Base-by-base conservation (phyloP, 2,329 filamentous ascomycete species). In the Xylariaceae sp. region DNA sequence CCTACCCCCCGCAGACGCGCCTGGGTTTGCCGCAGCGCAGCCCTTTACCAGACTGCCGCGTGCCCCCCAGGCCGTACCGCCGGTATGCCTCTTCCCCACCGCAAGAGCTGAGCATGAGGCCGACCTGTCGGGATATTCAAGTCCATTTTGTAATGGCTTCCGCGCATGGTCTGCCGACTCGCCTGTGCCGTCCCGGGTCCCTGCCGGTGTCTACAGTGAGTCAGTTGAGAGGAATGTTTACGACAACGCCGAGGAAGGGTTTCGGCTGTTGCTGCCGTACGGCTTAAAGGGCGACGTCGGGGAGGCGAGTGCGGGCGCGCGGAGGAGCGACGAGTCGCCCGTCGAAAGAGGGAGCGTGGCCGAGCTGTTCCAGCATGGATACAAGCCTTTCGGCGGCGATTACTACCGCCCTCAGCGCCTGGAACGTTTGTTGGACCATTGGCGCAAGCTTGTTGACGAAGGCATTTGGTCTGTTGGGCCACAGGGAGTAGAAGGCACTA, bases 301-400 rank as follows among this genome's bases (percentile, higher is more conserved):
- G 18, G 50, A 48, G 21, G 20, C n/a, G 16, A 23, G 24, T 23
- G 13, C 6, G 1, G 58, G 55, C 23, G 58, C 65, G 55, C 48
- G 61, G 53, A 64, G 57, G 55, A 72, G 67, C 50, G 63, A 68
- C 58, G 63, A 64, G 50, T 49, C 40, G 9, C 43, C 62, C 49
- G 35, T 67, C 35, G 44, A 41, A 15, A 36, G n/a, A 21, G 57
- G 47, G 1, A 48, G 23, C 1, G 60, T 61, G 35, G 50, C 61
- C 24, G 64, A 65, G 6, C 60, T 71, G 35, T 72, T 71, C 44
- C 64, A 72, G 44, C 67, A 72, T 63, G 67, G 67, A 41, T 67
- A 53, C 35, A 70, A 71, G 54, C 64, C 65, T 35, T 70, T 70
- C 33, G 67, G 69, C 7, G 67, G 68, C n/a, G 54, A 68, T 21